Percentiles rank a stretch among this genome's conserved stretches.
phyloP scores from a whole-genome alignment of 495 filamentous ascomycete genomes.

The Tuber aestivum region DNA sequence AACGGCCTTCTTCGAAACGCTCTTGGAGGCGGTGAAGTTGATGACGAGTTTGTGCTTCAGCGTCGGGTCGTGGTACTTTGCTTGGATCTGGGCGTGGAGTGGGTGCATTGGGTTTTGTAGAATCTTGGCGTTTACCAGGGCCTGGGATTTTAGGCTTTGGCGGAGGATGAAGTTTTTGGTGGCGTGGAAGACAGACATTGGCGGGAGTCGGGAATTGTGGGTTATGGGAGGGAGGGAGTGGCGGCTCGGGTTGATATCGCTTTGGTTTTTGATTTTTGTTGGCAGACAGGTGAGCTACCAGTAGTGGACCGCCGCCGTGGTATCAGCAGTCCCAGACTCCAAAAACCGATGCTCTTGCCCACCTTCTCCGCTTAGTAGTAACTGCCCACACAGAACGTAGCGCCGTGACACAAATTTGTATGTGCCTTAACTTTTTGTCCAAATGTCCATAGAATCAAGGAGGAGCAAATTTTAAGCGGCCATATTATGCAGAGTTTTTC shows the following conservation, averaged over 20 bases:
- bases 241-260: neutral
- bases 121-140: slow-evolving; percentile 10
- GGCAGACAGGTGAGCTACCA: neutral
- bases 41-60: slow-evolving; percentile 18
- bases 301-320: too few relatives aligned
- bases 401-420: too few relatives aligned
- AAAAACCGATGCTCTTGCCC: too few relatives aligned
- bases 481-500: too few relatives aligned
- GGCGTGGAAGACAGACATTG: slow-evolving; percentile 5
- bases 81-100: slow-evolving; percentile 15
- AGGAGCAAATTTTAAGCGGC: too few relatives aligned
- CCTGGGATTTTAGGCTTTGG: slow-evolving; percentile 9
- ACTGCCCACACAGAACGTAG: too few relatives aligned
- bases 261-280: neutral
- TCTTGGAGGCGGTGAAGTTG: slow-evolving; percentile 21
- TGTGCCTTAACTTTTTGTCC: too few relatives aligned
- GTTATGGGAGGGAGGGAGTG: neutral
- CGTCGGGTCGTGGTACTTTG: slow-evolving; percentile 10
- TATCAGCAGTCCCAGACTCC: too few relatives aligned
- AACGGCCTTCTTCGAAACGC: slow-evolving; percentile 21
- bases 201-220: slow-evolving; percentile 4
- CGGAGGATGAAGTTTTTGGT: slow-evolving; percentile 25
- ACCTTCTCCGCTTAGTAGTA: too few relatives aligned
- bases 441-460: too few relatives aligned
- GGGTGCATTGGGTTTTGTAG: slow-evolving; percentile 22